These are phyloP conservation scores for Phanerochaete sordida DNA, from an alignment of 768 basidiomycete genomes.

Conservation along the genomic window DNA sequence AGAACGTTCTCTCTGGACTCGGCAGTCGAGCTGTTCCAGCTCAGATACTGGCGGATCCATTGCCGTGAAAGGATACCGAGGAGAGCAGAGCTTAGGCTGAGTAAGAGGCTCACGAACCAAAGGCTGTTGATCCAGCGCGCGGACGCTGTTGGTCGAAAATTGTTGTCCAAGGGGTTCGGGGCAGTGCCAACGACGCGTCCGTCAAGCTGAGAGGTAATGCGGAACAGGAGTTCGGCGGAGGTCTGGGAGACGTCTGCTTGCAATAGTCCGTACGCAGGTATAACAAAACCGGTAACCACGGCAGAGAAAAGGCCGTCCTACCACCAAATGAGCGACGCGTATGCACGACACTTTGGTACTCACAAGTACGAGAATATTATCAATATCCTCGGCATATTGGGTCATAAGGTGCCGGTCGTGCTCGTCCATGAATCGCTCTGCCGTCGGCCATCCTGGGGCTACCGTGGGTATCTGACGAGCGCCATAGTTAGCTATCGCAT, in stretches of 20 bases:
- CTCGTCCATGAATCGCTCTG: too few relatives aligned
- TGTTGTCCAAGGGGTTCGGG: background rate
- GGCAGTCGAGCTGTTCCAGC: background rate
- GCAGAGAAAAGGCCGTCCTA: conserved; percentile 7
- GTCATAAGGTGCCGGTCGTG: background rate
- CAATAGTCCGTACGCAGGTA: background rate
- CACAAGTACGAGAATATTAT: background rate
- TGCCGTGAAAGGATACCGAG: conserved; percentile 8
- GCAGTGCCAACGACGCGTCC: background rate
- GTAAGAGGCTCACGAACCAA: conserved; percentile 2
- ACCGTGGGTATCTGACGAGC: too few relatives aligned
- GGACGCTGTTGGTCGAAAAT: background rate
- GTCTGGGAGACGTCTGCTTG: background rate
- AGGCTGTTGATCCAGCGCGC: background rate
- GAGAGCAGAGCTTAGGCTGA: conserved; percentile 1
- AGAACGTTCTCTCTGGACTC: background rate
- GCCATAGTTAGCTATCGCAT: too few relatives aligned
- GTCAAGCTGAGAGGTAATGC: background rate
- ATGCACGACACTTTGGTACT: background rate
- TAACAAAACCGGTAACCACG: background rate
- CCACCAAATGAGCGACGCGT: background rate
- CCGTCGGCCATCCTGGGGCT: too few relatives aligned
- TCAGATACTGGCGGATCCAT: conserved; percentile 4
- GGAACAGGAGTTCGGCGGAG: background rate
- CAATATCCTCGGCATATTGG: background rate